Evolutionary conservation across 2,329 filamentous ascomycete genomes (phyloP), one percentile per base, ranked within the genome.

Genomic region (Penicillium sp.): DNA sequence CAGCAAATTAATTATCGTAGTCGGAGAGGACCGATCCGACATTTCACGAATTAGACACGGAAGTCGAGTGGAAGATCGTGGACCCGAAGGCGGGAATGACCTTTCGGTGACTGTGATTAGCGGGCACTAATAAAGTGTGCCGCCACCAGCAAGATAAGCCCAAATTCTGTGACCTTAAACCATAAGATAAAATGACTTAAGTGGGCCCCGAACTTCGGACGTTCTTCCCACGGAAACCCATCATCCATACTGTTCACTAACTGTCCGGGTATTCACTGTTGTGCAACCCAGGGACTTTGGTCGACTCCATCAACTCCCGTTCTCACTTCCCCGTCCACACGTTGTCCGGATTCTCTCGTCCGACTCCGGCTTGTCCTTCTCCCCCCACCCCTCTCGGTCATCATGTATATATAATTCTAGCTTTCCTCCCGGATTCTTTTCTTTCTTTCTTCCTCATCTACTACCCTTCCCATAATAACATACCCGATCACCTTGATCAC

Each of bases 191-290:
- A 62, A 26, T 4, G 25, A 26, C 25, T 46, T 53, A 19, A 52
- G 53, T 58, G 50, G 45, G 53, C 63, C 69, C 71, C 71, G 70
- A 73, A 69, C 42, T 71, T 73, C 71, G 71, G 71, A 67, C 67
- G 48, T 61, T 57, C 54, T 53, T 62, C 57, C 60, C 62, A 60
- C 59, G 57, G 60, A 60, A 60, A 49, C 43, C 49, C 44, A 27
- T 47, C 54, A 49, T 33, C 39, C n/a, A 37, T 53, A 33, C 53
- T 48, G 48, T 37, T 50, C 52, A 35, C 46, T n/a, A 42, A 45
- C 53, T 44, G 44, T n/a, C 54, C 21, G 25, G 19, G 19, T 33
- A 21, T 33, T 14, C 19, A 25, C 31, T 44, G 13, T 52, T 55
- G 59, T 58, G 54, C 60, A 49, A 63, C 61, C 45, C 19, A 42